phyloP scores from a whole-genome alignment of 148 eudicot species.

The Persicaria tinctoria region DNA sequence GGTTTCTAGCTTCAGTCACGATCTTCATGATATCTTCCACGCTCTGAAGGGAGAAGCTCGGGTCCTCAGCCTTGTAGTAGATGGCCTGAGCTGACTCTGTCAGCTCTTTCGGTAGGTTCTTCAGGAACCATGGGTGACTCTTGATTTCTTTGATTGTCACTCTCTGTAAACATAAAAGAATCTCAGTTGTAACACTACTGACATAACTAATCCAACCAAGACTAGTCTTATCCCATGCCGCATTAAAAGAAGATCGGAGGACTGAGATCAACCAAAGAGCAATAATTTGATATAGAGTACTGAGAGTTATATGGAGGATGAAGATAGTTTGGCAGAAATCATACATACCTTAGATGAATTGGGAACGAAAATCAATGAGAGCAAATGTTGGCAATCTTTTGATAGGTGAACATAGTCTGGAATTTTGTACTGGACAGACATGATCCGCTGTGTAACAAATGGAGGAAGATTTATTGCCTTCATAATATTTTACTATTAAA shows the following conservation, averaged over 20 bases:
- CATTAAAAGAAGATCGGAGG: neutral
- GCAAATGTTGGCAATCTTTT: constrained; percentile 59
- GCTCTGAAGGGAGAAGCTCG: constrained; percentile 34
- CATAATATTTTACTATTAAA: neutral
- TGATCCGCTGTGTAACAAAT: constrained; percentile 50
- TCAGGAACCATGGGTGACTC: constrained; percentile 52
- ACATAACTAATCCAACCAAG: neutral
- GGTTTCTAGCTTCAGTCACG: constrained; percentile 34
- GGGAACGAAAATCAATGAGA: constrained; percentile 61
- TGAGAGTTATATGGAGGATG: neutral
- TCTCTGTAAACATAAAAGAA: constrained; percentile 26
- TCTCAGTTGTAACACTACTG: neutral
- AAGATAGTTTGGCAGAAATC: neutral
- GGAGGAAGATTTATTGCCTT: neutral
- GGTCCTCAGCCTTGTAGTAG: constrained; percentile 33
- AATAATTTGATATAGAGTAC: neutral
- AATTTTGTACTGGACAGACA: constrained; percentile 64
- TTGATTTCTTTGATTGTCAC: constrained; percentile 42
- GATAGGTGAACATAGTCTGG: constrained; percentile 86
- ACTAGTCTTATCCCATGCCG: neutral
- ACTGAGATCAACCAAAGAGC: too few relatives aligned
- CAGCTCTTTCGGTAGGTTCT: constrained; percentile 41
- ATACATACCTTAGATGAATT: constrained; percentile 46
- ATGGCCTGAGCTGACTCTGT: constrained; percentile 36
- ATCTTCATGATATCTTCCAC: constrained; percentile 47